Base-by-base conservation (phyloP, 1,284 basidiomycete genomes). In the Afroboletus lepidellus region DNA sequence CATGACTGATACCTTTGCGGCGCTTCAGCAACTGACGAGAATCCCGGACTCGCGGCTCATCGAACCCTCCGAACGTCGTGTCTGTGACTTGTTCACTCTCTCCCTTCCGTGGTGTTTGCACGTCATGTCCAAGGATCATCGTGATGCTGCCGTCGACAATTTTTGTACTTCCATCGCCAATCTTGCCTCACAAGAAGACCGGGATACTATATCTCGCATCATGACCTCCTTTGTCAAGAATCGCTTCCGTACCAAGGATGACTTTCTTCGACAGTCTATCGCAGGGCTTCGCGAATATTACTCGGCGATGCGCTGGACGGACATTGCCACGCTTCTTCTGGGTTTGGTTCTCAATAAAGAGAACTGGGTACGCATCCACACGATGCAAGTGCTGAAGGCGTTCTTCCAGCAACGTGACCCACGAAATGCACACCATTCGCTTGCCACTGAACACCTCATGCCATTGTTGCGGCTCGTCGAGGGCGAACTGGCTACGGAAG, bases 201-300 rank as follows among this genome's bases (percentile, higher is more conserved):
- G 85, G 46, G 78, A 83, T 12, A 90, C 88, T 60, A 87, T 97
- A 58, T 77, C 83, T 53, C 87, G 92, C 30, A 88, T 98, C 60
- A 90, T 96, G 81, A 87, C 80, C 2, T 95, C 92, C 8, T 94
- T 96, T 58, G 84, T 91, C 37, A 92, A 91, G 69, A 77, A 79
- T 21, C 88, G 92, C 41, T 98, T 98, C 77, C 80, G 94, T 39
- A 93, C 93, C 2, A 90, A 90, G 66, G 95, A 98, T 51, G 94
- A 98, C 69, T 94, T 98, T 69, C 80, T 96, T 53, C 85, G 93
- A 3, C 94, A 98, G 66, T 94, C 93, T 0, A 86, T 93, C 18
- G 77, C 83, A 3, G 87, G 90, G 59, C 78, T 98, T 38, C 84
- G 92, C 27, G 92, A 95, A 62, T 83, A 92, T 63, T 94, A 89